A percentile compares a stretch with the other conserved stretches of the same genome.
Evolutionary conservation across 2,329 filamentous ascomycete genomes (phyloP).

Genomic region (Epichloe bromicola): DNA sequence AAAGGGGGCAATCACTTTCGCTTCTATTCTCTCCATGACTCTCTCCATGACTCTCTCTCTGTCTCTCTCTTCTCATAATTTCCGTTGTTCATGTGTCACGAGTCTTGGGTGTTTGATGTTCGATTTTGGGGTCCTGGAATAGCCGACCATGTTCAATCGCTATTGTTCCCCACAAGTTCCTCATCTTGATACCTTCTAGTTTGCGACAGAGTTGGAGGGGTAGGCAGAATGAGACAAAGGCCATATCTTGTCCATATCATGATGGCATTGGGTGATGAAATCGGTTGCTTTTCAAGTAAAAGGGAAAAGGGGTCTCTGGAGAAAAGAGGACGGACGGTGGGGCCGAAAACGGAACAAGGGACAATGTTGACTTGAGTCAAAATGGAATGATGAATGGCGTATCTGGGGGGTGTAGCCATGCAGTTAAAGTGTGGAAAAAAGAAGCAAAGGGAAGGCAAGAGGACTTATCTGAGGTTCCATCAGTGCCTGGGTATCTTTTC

Average conservation of each 20-base stretch:
- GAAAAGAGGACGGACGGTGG: too few species aligned
- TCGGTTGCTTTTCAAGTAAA: background rate
- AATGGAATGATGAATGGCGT: too few species aligned
- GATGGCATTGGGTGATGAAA: constrained; percentile 1
- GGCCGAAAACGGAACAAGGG: background rate
- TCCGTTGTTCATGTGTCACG: constrained; percentile 16
- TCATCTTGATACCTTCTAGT: constrained; percentile 6
- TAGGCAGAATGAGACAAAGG: background rate
- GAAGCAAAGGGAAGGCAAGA: too few species aligned
- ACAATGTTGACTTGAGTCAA: background rate
- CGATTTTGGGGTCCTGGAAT: constrained; percentile 4
- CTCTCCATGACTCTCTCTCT: background rate
- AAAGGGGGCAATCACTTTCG: constrained; percentile 31
- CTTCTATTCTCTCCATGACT: constrained; percentile 10
- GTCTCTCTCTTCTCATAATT: constrained; percentile 15
- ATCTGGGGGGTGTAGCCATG: too few species aligned
- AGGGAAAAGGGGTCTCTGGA: too few species aligned
- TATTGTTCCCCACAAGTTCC: constrained; percentile 7
- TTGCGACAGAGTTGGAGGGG: background rate
- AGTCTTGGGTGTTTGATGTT: constrained; percentile 10
- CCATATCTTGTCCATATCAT: background rate
- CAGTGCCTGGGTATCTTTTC: too few species aligned
- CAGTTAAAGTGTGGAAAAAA: too few species aligned
- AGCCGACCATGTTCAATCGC: constrained; percentile 13
- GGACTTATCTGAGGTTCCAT: too few species aligned